A percentile compares a stretch with the other conserved stretches of the same genome.
Evolutionary conservation across 176 grass and related monocot species (phyloP).

Genomic region (Cenchrus americanus): DNA sequence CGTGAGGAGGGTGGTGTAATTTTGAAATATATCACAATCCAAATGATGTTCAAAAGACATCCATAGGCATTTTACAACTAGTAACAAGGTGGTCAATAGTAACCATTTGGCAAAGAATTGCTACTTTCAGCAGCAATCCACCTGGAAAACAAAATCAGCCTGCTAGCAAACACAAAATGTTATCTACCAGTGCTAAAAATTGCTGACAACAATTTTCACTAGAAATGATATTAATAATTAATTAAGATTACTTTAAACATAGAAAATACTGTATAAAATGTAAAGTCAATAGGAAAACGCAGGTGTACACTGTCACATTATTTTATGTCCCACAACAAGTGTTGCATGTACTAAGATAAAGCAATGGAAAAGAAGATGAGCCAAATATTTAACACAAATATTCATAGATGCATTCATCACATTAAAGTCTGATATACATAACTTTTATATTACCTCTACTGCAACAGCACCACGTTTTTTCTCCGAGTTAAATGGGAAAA

Average conservation of each 20-base stretch:
- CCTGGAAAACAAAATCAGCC: background rate
- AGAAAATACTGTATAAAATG: background rate
- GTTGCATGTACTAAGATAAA: slow-evolving; percentile 3
- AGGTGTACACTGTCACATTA: slow-evolving; percentile 3
- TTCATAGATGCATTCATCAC: background rate
- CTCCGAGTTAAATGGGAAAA: slow-evolving; percentile 92
- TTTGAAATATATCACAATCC: background rate
- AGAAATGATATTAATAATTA: slow-evolving; percentile 1
- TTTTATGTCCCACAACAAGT: slow-evolving; percentile 13
- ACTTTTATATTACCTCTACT: slow-evolving; percentile 55
- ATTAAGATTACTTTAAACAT: background rate
- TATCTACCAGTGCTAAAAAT: slow-evolving; percentile 9
- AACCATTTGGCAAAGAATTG: background rate
- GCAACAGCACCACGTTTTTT: slow-evolving; percentile 96
- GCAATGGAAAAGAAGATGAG: background rate
- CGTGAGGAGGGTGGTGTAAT: background rate
- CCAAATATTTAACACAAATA: background rate
- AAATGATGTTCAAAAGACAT: background rate
- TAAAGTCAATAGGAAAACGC: slow-evolving; percentile 13
- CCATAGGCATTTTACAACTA: background rate
- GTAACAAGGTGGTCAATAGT: background rate
- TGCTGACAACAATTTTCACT: slow-evolving; percentile 10
- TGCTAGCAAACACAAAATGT: background rate
- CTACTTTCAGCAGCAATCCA: background rate
- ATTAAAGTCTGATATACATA: slow-evolving; percentile 25